Percentiles rank a stretch among this genome's conserved stretches.
Evolutionary conservation across 2,329 filamentous ascomycete genomes (phyloP).

Genomic region (Colletotrichum limetticola): DNA sequence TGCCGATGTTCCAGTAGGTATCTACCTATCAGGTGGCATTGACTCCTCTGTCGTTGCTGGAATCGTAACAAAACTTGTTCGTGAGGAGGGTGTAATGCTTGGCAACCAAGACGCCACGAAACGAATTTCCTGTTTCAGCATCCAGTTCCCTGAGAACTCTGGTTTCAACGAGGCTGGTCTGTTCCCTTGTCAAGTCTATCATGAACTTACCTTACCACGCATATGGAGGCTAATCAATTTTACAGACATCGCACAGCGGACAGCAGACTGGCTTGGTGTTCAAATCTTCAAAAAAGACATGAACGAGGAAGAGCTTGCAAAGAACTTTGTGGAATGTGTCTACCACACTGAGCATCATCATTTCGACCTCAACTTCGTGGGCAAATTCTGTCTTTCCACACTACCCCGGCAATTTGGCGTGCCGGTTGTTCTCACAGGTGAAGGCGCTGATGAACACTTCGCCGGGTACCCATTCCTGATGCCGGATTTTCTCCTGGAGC

Average conservation of each 20-base stretch:
- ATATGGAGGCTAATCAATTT: neutral
- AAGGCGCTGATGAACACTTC: slow-evolving; percentile 66
- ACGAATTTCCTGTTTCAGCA: slow-evolving; percentile 54
- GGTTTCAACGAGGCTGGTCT: slow-evolving; percentile 61
- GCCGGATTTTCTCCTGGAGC: slow-evolving; percentile 59
- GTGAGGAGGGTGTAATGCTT: slow-evolving; percentile 55
- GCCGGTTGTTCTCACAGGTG: slow-evolving; percentile 64
- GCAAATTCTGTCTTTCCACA: slow-evolving; percentile 59
- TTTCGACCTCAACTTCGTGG: slow-evolving; percentile 62
- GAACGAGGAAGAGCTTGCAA: slow-evolving; percentile 43
- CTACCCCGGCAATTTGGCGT: slow-evolving; percentile 56
- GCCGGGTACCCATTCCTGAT: slow-evolving; percentile 60
- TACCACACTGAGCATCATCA: slow-evolving; percentile 47
- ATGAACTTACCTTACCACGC: rapidly evolving
- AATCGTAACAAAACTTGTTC: slow-evolving; percentile 62
- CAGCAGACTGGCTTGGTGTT: slow-evolving; percentile 46
- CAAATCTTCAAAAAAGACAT: slow-evolving; percentile 40
- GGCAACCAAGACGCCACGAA: slow-evolving; percentile 49
- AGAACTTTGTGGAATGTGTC: slow-evolving; percentile 42
- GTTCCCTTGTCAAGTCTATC: neutral
- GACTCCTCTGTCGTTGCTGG: slow-evolving; percentile 68
- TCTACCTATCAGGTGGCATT: slow-evolving; percentile 67
- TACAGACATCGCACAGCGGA: slow-evolving; percentile 44
- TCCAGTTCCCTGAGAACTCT: slow-evolving; percentile 60
- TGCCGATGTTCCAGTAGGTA: slow-evolving; percentile 67